phyloP scores from a whole-genome alignment of 2,329 filamentous ascomycete genomes.

The Cercospora sp. region DNA sequence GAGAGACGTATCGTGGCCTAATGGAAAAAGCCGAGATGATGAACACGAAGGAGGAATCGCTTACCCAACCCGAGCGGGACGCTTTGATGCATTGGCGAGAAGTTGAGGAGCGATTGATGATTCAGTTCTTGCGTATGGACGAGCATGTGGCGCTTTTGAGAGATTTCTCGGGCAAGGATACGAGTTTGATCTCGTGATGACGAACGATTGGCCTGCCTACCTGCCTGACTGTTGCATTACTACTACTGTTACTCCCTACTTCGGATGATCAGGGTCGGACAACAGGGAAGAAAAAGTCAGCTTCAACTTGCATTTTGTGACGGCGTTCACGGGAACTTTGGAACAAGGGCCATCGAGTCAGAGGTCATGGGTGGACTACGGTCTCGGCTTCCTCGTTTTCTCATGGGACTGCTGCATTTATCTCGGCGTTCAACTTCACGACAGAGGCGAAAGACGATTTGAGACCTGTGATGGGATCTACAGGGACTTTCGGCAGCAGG shows the following conservation, averaged over 20 bases:
- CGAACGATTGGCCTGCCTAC: background rate
- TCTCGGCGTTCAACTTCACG: conserved; percentile 11
- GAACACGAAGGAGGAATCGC: conserved; percentile 79
- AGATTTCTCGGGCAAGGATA: conserved; percentile 54
- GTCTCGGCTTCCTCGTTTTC: background rate
- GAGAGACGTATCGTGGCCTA: conserved; percentile 68
- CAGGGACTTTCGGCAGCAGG: background rate
- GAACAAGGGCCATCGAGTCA: background rate
- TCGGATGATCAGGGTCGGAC: background rate
- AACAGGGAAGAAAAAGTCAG: conserved; percentile 5
- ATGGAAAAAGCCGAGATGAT: conserved; percentile 79
- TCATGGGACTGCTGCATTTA: conserved; percentile 14
- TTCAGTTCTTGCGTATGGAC: conserved; percentile 79
- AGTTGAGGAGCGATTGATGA: conserved; percentile 69
- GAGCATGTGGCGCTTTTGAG: conserved; percentile 70
- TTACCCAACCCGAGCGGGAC: conserved; percentile 72
- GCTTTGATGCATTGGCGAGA: conserved; percentile 64
- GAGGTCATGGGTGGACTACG: background rate
- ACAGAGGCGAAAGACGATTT: conserved; percentile 8
- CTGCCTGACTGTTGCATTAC: background rate
- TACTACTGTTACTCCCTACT: background rate
- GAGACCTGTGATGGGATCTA: conserved; percentile 14
- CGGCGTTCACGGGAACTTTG: background rate
- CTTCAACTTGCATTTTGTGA: background rate
- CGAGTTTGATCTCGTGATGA: conserved; percentile 28